Percentiles rank a stretch among this genome's conserved stretches.
These are phyloP conservation scores for Trichoderma atrobrunneum DNA, from an alignment of 2,329 filamentous ascomycete species.

Conservation along the genomic window DNA sequence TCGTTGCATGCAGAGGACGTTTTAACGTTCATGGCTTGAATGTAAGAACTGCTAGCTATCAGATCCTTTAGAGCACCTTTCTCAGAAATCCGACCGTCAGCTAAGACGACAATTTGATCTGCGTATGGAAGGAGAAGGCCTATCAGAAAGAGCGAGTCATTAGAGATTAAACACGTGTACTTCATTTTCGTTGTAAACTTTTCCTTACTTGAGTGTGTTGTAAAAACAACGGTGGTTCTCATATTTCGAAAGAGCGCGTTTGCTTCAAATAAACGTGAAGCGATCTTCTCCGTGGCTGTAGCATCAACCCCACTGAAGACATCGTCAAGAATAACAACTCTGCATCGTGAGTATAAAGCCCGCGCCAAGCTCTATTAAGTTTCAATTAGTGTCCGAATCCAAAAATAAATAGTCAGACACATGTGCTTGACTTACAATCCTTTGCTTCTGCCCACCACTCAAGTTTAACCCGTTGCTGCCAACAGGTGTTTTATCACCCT, in stretches of 20 bases:
- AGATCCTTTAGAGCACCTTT: neutral
- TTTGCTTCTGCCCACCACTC: neutral
- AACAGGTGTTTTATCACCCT: neutral
- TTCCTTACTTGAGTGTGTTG: neutral
- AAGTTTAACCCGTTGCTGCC: neutral
- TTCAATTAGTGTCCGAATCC: neutral
- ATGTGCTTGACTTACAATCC: neutral
- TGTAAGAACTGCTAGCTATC: neutral
- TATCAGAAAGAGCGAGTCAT: neutral
- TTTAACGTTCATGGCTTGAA: neutral
- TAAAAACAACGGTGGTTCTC: neutral
- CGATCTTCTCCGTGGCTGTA: neutral
- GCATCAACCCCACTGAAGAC: neutral
- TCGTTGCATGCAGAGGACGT: neutral
- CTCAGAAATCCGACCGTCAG: neutral
- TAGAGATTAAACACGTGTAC: neutral
- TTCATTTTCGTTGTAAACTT: neutral
- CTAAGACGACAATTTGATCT: neutral
- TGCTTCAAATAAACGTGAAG: neutral
- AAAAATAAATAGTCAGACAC: neutral
- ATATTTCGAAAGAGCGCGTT: neutral
- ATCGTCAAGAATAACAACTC: neutral
- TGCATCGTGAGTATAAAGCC: neutral
- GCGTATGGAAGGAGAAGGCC: neutral
- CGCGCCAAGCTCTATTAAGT: neutral